A percentile compares a stretch with the other conserved stretches of the same genome.
phyloP scores from a whole-genome alignment of 2,329 filamentous ascomycete species.

The Monilinia fructigena region DNA sequence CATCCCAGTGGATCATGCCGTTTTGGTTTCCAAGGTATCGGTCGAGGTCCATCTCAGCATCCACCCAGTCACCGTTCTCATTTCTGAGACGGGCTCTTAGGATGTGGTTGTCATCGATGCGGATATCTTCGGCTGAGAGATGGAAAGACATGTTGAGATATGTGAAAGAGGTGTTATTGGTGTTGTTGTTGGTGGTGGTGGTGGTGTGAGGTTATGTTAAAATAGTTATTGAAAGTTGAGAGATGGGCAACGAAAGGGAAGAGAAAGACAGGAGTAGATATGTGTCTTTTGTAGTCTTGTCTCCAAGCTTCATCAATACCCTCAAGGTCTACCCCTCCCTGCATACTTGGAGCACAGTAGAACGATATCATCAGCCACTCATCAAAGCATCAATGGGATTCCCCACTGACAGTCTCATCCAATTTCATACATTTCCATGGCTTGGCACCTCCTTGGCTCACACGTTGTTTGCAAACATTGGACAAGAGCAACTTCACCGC shows the following conservation, averaged over 20 bases:
- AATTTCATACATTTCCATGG: conserved; percentile 1
- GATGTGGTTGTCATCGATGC: conserved; percentile 50
- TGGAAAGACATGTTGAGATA: conserved; percentile 54
- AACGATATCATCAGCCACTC: conserved; percentile 13
- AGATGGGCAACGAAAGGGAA: neutral
- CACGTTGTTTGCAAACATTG: conserved; percentile 18
- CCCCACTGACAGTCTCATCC: conserved; percentile 6
- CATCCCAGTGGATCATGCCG: conserved; percentile 46
- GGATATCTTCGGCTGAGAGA: conserved; percentile 47
- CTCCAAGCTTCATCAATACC: neutral
- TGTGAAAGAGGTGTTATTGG: neutral
- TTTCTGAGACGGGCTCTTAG: conserved; percentile 51
- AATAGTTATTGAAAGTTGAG: neutral
- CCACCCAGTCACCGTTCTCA: conserved; percentile 44
- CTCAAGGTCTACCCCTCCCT: conserved; percentile 19
- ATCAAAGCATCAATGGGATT: conserved; percentile 1
- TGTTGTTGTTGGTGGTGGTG: neutral
- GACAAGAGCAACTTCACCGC: conserved; percentile 13
- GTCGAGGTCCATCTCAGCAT: conserved; percentile 53
- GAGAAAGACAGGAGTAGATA: neutral
- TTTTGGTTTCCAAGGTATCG: conserved; percentile 55
- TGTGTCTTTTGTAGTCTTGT: conserved; percentile 9
- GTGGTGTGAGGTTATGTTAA: neutral
- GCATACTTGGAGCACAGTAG: conserved; percentile 2
- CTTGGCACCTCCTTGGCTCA: conserved; percentile 20